Base-by-base conservation (phyloP, 164 flowering plant species). In the Magnolia sinica region DNA sequence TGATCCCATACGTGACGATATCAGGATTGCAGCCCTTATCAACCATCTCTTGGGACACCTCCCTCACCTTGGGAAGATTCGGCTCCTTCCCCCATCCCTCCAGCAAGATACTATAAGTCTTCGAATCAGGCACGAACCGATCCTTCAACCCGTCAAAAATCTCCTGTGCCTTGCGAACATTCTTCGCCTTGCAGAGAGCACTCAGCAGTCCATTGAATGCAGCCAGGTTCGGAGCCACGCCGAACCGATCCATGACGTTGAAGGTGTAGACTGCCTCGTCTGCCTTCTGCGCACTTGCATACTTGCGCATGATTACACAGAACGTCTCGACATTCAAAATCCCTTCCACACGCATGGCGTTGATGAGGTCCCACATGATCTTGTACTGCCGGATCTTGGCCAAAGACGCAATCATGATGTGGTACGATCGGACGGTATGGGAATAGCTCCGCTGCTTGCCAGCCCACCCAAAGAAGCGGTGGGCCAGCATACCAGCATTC, bases 61-160 rank as follows among this genome's bases (percentile, higher is more conserved):
- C 93, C 83, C 97, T 87, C 4, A 96, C 97, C 84, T 85, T 90
- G 2, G 93, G 98, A 31, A 93, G 77, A 81, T 91, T 93, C 1
- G 97, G 97, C 58, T 72, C 88, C 81, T 84, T 87, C 18, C 98
- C 98, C 98, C 98, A 95, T 6, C 98, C 98, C 27, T 91, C 95
- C 58, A 93, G 74, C 82, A 93, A 79, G 72, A 95, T 92, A 79
- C 95, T 95, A 52, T 86, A 93, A 52, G 94, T 93, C 80, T 91
- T 95, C 5, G 93, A 85, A 79, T 93, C 93, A 1, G 97, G 94
- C 72, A 70, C 78, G 80, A 88, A 93, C 63, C 78, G 80, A 29
- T 86, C 86, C 72, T 86, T 91, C 91, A 86, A 89, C 20, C 68
- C 75, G 63, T 93, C 93, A 81, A 93, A 95, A 23, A 95, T 89